A percentile compares a stretch with the other conserved stretches of the same genome.
phyloP scores from a whole-genome alignment of 352 stramenopile species.

The Globisporangium orthogonon region DNA sequence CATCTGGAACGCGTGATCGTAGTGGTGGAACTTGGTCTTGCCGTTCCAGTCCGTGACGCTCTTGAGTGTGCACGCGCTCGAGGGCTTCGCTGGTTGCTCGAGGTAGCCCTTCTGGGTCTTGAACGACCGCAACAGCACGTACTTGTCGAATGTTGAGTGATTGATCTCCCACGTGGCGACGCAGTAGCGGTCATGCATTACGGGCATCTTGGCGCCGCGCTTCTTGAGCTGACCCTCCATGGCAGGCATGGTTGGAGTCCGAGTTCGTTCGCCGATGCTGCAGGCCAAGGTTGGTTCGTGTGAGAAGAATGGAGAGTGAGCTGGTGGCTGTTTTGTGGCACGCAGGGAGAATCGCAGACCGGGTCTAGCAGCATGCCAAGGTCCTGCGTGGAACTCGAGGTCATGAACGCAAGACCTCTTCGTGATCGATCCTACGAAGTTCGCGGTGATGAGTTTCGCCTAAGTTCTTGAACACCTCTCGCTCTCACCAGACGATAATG shows the following conservation, averaged over 20 bases:
- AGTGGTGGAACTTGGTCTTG: slow-evolving; percentile 68
- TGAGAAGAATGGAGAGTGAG: too few species aligned
- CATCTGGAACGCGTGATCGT: slow-evolving; percentile 65
- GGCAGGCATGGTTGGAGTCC: neutral
- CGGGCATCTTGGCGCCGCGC: slow-evolving; percentile 51
- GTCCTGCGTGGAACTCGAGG: too few species aligned
- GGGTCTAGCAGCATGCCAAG: too few species aligned
- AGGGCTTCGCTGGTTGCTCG: slow-evolving; percentile 35
- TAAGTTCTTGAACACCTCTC: neutral
- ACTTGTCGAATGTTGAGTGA: slow-evolving; percentile 24
- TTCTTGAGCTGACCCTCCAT: slow-evolving; percentile 79
- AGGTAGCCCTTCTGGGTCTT: slow-evolving; percentile 41
- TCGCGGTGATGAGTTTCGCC: neutral
- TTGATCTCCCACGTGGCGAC: slow-evolving; percentile 62
- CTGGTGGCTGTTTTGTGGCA: neutral
- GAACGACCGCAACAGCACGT: slow-evolving; percentile 68
- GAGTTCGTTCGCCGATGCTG: slow-evolving; percentile 6
- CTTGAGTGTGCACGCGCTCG: slow-evolving; percentile 56
- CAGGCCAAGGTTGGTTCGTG: neutral
- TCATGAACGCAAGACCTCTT: too few species aligned
- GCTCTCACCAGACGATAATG: neutral
- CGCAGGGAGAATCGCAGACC: neutral
- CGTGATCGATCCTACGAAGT: neutral
- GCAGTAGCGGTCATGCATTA: slow-evolving; percentile 84
- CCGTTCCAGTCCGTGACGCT: slow-evolving; percentile 73